phyloP scores from a whole-genome alignment of 2,329 filamentous ascomycete species.

The Rhynchosporium agropyri region DNA sequence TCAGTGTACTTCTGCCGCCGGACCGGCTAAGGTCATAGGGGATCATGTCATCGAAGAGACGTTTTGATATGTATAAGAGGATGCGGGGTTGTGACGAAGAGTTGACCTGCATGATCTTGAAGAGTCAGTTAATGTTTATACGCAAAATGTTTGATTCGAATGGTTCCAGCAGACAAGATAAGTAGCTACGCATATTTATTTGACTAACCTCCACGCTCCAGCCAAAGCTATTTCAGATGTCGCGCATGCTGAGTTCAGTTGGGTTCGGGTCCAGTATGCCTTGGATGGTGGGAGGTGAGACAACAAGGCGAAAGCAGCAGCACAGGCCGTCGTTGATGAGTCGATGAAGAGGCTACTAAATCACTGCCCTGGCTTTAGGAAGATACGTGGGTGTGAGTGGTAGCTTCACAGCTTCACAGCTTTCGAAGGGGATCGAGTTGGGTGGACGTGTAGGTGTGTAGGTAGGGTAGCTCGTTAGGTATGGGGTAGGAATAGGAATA shows the following conservation, averaged over 20 bases:
- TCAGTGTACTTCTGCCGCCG: slow-evolving; percentile 27
- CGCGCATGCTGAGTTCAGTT: background rate
- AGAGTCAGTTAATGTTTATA: slow-evolving; percentile 1
- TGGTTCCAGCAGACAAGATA: background rate
- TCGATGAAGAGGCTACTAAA: no score
- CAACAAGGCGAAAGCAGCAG: background rate
- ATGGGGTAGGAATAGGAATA: background rate
- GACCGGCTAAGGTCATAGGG: slow-evolving; percentile 27
- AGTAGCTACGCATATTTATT: background rate
- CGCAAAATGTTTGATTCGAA: background rate
- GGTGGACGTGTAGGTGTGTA: background rate
- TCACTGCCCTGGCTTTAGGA: no score
- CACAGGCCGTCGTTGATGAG: no score
- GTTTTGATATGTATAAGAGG: background rate
- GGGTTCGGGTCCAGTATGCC: background rate
- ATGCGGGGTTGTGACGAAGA: background rate
- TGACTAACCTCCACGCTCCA: slow-evolving; percentile 8
- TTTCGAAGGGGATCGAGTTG: background rate
- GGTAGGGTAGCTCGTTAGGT: background rate
- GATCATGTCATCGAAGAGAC: slow-evolving; percentile 33
- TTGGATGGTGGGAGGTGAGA: background rate
- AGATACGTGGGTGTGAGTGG: no score
- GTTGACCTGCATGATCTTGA: slow-evolving; percentile 10
- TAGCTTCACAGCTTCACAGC: no score
- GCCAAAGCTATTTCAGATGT: background rate